These are phyloP conservation scores for Cronartium ribicola DNA, from an alignment of 1,284 basidiomycete genomes.

Conservation along the genomic window DNA sequence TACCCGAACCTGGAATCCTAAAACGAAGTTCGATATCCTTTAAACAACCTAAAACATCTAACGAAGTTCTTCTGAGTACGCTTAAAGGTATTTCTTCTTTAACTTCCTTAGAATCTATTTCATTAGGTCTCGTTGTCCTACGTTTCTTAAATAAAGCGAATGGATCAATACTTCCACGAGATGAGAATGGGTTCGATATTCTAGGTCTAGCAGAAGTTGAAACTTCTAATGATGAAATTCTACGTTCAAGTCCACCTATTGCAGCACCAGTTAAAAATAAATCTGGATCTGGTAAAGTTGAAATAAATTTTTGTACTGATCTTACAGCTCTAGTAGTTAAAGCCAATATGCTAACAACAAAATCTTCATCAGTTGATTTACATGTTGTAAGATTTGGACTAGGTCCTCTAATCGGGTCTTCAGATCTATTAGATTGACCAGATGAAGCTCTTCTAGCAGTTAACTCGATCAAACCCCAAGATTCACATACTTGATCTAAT, in stretches of 20 bases:
- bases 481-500: slow-evolving; percentile 28
- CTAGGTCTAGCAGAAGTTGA: slow-evolving; percentile 38
- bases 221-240: slow-evolving; percentile 55
- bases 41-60: slow-evolving; percentile 69
- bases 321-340: slow-evolving; percentile 70
- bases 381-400: neutral
- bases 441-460: slow-evolving; percentile 21
- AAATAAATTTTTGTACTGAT: slow-evolving; percentile 70
- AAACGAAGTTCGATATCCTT: slow-evolving; percentile 56
- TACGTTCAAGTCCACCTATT: slow-evolving; percentile 45
- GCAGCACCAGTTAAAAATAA: slow-evolving; percentile 51
- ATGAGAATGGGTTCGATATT: slow-evolving; percentile 13
- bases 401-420: neutral
- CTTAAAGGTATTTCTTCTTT: slow-evolving; percentile 58
- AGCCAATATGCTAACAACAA: slow-evolving; percentile 57
- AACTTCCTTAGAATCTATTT: neutral
- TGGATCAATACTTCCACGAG: slow-evolving; percentile 25
- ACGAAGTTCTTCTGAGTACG: slow-evolving; percentile 65
- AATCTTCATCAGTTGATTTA: slow-evolving; percentile 8
- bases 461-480: slow-evolving; percentile 33
- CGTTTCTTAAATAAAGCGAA: slow-evolving; percentile 40
- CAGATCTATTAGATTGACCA: slow-evolving; percentile 15
- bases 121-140: neutral
- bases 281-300: slow-evolving; percentile 60
- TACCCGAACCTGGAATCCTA: slow-evolving; percentile 45